Base-by-base conservation (phyloP, 805 yeast genomes). In the Nakazawaea siamensis region DNA sequence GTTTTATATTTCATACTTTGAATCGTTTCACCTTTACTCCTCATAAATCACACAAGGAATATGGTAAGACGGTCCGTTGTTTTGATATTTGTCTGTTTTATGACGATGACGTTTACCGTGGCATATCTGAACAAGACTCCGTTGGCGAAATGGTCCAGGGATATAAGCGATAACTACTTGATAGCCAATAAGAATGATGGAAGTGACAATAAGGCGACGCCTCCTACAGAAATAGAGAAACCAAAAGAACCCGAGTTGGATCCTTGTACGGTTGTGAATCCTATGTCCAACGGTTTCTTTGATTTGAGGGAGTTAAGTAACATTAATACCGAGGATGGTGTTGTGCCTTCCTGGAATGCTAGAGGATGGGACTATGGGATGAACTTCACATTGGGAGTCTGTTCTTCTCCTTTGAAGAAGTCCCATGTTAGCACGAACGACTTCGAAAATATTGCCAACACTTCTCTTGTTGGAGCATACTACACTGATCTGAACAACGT, bases 341-440 rank as follows among this genome's bases (percentile, higher is more conserved):
- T 50, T 29, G 43, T 52, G 4, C 54, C 58, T 41, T 70, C 79
- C 17, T 84, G 88, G 85, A 56, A 64, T 26, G 76, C 88, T 3
- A 69, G 68, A 41, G 94, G 94, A 1, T 70, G 68, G 52, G 92
- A 80, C 43, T 73, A 71, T 46, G 76, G 76, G 18, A 63, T 60
- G 31, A 87, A 87, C 55, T 87, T 80, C 58, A 80, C 90, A 1
- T 45, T 81, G 27, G 80, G 83, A n/a, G 60, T 80, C 3, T 80
- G 90, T 47, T 68, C 82, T 34, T 56, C 76, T n/a, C 73, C 80
- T 18, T 48, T 69, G 27, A 47, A 52, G 31, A 50, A 47, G 32
- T 13, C 27, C 28, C 37, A 28, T 16, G 12, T 38, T 13, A 9
- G 13, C 8, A 39, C 44, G 3, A 32, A 44, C 4, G 69, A 63